Evolutionary conservation across 352 stramenopile species (phyloP).

Genomic region (Pythium aristosporum): DNA sequence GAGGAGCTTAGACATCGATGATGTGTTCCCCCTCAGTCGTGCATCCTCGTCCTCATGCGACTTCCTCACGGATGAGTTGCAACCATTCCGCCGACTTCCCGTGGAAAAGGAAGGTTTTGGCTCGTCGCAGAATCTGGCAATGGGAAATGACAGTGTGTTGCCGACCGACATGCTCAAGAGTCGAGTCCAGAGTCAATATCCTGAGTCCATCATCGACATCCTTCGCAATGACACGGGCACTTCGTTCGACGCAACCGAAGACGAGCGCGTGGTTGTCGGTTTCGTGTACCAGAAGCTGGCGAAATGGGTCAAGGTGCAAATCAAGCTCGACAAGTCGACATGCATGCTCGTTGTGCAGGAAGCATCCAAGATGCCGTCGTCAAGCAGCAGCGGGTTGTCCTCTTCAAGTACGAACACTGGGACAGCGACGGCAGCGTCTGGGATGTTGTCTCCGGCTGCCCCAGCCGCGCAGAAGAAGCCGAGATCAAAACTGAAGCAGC

Average conservation of each 20-base stretch:
- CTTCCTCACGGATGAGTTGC: slow-evolving; percentile 60
- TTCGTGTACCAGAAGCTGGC: slow-evolving; percentile 74
- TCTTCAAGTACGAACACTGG: not conserved
- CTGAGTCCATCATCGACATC: slow-evolving; percentile 73
- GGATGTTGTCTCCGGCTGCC: slow-evolving; percentile 4
- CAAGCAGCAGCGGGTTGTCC: not conserved
- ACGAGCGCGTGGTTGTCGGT: slow-evolving; percentile 50
- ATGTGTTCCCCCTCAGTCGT: slow-evolving; percentile 50
- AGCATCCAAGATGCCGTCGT: slow-evolving; percentile 18
- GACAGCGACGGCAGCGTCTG: not conserved
- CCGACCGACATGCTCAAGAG: slow-evolving; percentile 74
- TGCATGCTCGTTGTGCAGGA: slow-evolving; percentile 43
- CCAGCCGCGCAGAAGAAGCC: slow-evolving; percentile 16
- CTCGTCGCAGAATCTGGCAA: slow-evolving; percentile 56
- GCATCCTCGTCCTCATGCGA: slow-evolving; percentile 63
- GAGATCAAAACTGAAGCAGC: slow-evolving; percentile 59
- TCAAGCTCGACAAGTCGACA: slow-evolving; percentile 70
- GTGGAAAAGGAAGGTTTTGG: slow-evolving; percentile 76
- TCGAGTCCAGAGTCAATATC: slow-evolving; percentile 67
- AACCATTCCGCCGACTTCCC: slow-evolving; percentile 61
- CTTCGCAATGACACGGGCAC: slow-evolving; percentile 55
- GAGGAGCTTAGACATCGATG: slow-evolving; percentile 36
- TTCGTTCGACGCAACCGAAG: slow-evolving; percentile 54
- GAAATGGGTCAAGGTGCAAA: slow-evolving; percentile 70
- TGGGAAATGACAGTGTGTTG: slow-evolving; percentile 53